Evolutionary conservation across 1,284 basidiomycete genomes (phyloP), one percentile per base, ranked within the genome.

Genomic region (Ganoderma lingzhi): DNA sequence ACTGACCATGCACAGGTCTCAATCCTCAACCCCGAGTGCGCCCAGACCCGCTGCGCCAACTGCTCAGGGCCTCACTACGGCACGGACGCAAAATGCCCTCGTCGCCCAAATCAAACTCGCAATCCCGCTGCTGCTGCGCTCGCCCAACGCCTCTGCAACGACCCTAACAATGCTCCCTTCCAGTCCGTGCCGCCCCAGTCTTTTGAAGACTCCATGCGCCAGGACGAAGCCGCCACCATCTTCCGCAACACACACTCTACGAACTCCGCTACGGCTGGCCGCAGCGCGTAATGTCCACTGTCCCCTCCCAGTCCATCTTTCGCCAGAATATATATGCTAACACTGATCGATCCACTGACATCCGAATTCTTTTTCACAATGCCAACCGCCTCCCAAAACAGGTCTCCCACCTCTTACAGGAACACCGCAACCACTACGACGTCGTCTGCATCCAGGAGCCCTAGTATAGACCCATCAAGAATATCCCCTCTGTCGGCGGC

Each of bases 361-460:
- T 45, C 17, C 19, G 44, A 1, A 45, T 45, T 1, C 44, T 45
- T 3, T 45, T 45, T 19, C 44, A 45, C 19, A 45, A 45, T 6
- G 19, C 44, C 4, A 45, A 45, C 44, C 9, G 44, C 4, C 3
- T 23, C 6, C 6, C 48, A 17, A 23, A 28, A 2, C 48, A 53
- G 12, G 10, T 17, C 12, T 19, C 44, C 6, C 44, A 45, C 44
- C 17, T 45, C 44, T 19, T 45, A 17, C 44, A 45, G 19, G 44
- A 45, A 45, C 44, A 45, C 9, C 44, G 44, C 2, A 19, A 45
- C 17, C 44, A 45, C 44, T 45, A 45, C 9, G 62, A 63, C 35
- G 12, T 63, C 9, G 15, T 63, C 0, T 55, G 45, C 19, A 63
- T 63, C 5, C 62, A 63, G 14, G 62, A 63, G 41, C 62, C 62